A percentile compares a stretch with the other conserved stretches of the same genome.
Evolutionary conservation across 148 eudicot genomes (phyloP).

Genomic region (Chenopodium album): DNA sequence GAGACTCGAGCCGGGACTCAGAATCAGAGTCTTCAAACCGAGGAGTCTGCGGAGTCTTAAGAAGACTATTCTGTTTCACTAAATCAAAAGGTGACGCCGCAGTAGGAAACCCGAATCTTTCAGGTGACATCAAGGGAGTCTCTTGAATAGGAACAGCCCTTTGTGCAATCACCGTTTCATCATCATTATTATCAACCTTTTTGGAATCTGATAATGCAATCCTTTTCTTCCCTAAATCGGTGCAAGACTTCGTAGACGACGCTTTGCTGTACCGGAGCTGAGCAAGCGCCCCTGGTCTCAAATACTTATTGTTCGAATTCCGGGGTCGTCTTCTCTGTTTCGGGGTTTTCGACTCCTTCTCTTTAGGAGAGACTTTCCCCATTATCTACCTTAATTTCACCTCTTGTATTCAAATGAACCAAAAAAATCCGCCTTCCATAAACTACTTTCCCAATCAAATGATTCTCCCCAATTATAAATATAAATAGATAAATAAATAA

Average conservation of each 20-base stretch:
- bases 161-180: conserved; percentile 23
- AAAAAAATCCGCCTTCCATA: conserved; percentile 12
- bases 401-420: conserved; percentile 19
- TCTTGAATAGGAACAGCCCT: conserved; percentile 25
- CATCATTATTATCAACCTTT: conserved; percentile 26
- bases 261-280: conserved; percentile 71
- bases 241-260: conserved; percentile 52
- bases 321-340: conserved; percentile 55
- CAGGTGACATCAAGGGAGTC: conserved; percentile 60
- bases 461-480: not conserved
- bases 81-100: conserved; percentile 33
- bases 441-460: not conserved
- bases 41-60: conserved; percentile 83
- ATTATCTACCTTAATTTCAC: conserved; percentile 25
- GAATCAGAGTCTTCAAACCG: conserved; percentile 37
- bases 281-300: conserved; percentile 90
- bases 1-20: conserved; percentile 86
- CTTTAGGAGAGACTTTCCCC: conserved; percentile 72
- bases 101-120: conserved; percentile 41
- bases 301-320: conserved; percentile 50
- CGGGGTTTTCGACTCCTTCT: conserved; percentile 50
- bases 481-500: not conserved
- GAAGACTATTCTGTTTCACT: conserved; percentile 37
- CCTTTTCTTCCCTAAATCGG: conserved; percentile 84
- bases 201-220: conserved; percentile 50